Evolutionary conservation across 139 green algal species (phyloP).

Genomic region (Cymbomonas tetramitiformis): DNA sequence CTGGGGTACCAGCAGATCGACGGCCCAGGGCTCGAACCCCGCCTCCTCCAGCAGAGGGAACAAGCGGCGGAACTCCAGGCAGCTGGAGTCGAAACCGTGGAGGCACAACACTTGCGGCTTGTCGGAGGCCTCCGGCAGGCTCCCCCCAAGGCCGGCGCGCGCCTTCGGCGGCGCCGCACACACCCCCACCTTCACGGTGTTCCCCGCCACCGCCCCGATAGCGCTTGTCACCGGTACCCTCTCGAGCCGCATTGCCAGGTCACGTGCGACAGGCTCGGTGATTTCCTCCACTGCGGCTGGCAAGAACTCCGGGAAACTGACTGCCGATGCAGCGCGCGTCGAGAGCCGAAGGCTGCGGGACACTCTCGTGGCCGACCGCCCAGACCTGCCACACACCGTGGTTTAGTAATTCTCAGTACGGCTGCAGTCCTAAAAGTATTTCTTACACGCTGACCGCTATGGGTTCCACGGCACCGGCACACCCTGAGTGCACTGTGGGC

Average conservation of each 20-base stretch:
- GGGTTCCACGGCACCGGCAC: too few species aligned
- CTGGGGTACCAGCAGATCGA: conserved; percentile 81
- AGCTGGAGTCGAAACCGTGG: conserved; percentile 69
- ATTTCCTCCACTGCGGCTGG: conserved; percentile 3
- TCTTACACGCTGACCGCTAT: too few species aligned
- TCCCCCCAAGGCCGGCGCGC: too few species aligned
- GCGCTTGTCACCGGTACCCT: conserved; percentile 16
- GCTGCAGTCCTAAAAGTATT: too few species aligned
- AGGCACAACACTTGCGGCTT: conserved; percentile 58
- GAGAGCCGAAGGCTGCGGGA: too few species aligned
- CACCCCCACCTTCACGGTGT: conserved; percentile 32
- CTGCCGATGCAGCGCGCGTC: too few species aligned
- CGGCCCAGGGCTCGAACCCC: conserved; percentile 42
- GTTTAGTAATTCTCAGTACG: too few species aligned
- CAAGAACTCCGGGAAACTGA: conserved; percentile 10
- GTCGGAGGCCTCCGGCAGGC: too few species aligned
- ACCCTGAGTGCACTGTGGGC: too few species aligned
- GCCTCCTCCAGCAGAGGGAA: conserved; percentile 43
- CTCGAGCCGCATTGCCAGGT: conserved; percentile 25
- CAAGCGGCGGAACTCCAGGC: conserved; percentile 73
- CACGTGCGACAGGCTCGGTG: conserved; percentile 1
- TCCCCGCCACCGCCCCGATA: conserved; percentile 9
- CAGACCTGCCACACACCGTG: too few species aligned
- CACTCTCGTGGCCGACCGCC: too few species aligned
- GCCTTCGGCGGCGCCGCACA: background rate